Conservation (phyloP, 1,284 basidiomycete genomes). For the Rugosomyces carneus region DNA sequence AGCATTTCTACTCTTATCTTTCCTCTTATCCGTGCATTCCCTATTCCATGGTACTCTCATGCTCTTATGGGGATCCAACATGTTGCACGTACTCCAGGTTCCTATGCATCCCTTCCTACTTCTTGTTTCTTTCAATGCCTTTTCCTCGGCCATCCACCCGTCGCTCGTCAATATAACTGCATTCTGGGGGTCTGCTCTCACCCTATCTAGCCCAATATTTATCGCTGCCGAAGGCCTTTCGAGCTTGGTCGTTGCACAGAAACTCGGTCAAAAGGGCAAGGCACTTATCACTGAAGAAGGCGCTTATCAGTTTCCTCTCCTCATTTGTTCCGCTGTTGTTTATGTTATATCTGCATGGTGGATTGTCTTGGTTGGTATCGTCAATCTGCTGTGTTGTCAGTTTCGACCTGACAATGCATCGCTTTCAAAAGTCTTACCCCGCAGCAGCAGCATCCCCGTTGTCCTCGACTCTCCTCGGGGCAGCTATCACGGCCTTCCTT, state of each 20-base stretch:
- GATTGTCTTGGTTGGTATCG: slow-evolving; percentile 62
- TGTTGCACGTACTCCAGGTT: slow-evolving; percentile 69
- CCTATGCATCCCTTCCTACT: slow-evolving; percentile 78
- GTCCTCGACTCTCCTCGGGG: slow-evolving; percentile 80
- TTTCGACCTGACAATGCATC: slow-evolving; percentile 1
- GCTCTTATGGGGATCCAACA: slow-evolving; percentile 58
- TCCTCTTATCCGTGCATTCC: slow-evolving; percentile 70
- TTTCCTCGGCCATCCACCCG: slow-evolving; percentile 59
- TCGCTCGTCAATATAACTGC: slow-evolving; percentile 48
- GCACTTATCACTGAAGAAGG: slow-evolving; percentile 66
- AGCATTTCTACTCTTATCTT: slow-evolving; percentile 75
- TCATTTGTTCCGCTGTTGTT: slow-evolving; percentile 66
- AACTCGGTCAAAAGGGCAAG: slow-evolving; percentile 69
- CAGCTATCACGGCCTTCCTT: slow-evolving; percentile 52
- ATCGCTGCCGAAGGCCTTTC: slow-evolving; percentile 80
- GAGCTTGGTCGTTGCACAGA: slow-evolving; percentile 75
- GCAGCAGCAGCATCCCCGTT: slow-evolving; percentile 75
- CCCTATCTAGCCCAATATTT: slow-evolving; percentile 70
- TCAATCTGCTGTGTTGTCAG: background rate
- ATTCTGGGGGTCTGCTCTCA: slow-evolving; percentile 70
- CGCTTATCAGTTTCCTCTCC: slow-evolving; percentile 65
- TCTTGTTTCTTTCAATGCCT: slow-evolving; percentile 75
- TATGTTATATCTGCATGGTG: slow-evolving; percentile 78
- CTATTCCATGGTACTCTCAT: slow-evolving; percentile 71
- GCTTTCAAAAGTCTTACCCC: slow-evolving; percentile 56